These are phyloP conservation scores for Pseudoturritis turrita DNA, from an alignment of 345 rosid species.

Conservation along the genomic window DNA sequence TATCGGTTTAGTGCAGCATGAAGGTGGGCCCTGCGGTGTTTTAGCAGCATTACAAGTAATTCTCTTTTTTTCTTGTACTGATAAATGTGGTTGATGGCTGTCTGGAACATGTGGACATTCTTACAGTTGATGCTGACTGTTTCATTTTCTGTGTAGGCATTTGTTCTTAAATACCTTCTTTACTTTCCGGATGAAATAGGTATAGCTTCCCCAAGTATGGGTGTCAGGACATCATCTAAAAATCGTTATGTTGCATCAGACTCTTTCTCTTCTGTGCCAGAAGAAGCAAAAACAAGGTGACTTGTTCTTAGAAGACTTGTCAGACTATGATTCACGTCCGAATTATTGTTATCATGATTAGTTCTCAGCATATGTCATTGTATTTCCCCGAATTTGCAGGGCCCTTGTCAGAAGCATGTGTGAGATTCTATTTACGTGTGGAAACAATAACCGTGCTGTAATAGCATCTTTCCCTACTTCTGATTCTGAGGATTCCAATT, in stretches of 20 bases:
- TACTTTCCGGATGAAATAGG: constrained; percentile 69
- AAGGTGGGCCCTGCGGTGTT: constrained; percentile 99
- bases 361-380: constrained; percentile 15
- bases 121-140: constrained; percentile 16
- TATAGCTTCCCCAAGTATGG: constrained; percentile 33
- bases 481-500: constrained; percentile 37
- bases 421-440: constrained; percentile 88
- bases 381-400: constrained; percentile 33
- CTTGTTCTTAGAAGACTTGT: constrained; percentile 8
- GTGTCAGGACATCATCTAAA: constrained; percentile 39
- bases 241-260: constrained; percentile 41
- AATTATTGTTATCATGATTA: neutral
- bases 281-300: constrained; percentile 80
- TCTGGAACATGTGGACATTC: constrained; percentile 5
- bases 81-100: neutral
- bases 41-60: constrained; percentile 95
- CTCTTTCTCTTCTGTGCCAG: constrained; percentile 54
- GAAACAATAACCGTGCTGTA: constrained; percentile 63
- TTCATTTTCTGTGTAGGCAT: constrained; percentile 61
- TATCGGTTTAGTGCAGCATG: constrained; percentile 99
- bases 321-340: neutral
- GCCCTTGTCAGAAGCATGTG: constrained; percentile 89
- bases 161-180: constrained; percentile 87
- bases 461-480: constrained; percentile 47
- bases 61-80: constrained; percentile 17